phyloP scores from a whole-genome alignment of 495 filamentous ascomycete genomes.

The Echria macrotheca region DNA sequence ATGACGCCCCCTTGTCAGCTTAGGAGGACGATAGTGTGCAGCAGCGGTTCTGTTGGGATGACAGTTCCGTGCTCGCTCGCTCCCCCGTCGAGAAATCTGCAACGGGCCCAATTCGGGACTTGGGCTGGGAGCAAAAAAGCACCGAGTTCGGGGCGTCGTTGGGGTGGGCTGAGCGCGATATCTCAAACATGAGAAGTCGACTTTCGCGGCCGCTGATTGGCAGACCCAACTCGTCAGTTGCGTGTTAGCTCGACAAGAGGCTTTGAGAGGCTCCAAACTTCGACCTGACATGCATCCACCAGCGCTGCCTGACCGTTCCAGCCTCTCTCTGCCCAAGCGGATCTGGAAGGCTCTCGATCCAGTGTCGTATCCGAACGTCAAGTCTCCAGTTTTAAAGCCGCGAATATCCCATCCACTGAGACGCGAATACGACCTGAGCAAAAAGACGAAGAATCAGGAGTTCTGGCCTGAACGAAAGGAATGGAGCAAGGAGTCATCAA shows the following conservation, averaged over 20 bases:
- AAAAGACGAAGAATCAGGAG: too few relatives aligned
- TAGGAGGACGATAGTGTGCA: not conserved
- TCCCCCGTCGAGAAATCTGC: too few relatives aligned
- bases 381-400: slow-evolving; percentile 13
- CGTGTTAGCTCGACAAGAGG: slow-evolving; percentile 1
- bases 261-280: not conserved
- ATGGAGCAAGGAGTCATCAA: too few relatives aligned
- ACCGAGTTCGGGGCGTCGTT: slow-evolving; percentile 8
- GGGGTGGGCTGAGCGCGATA: not conserved
- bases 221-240: not conserved
- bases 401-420: slow-evolving; percentile 13
- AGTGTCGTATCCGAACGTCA: slow-evolving; percentile 7
- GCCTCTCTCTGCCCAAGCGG: slow-evolving; percentile 3
- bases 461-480: too few relatives aligned
- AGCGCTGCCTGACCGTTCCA: slow-evolving; percentile 6
- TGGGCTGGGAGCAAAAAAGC: not conserved
- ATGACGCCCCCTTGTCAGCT: too few relatives aligned
- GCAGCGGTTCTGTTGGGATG: not conserved
- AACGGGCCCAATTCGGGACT: not conserved
- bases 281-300: slow-evolving; percentile 5
- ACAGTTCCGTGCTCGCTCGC: too few relatives aligned
- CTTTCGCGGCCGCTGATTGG: slow-evolving; percentile 9
- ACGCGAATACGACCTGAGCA: slow-evolving; percentile 7
- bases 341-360: slow-evolving; percentile 2
- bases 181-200: slow-evolving; percentile 6